Evolutionary conservation across 352 stramenopile genomes (phyloP).

Genomic region (Pythium scleroteichum): DNA sequence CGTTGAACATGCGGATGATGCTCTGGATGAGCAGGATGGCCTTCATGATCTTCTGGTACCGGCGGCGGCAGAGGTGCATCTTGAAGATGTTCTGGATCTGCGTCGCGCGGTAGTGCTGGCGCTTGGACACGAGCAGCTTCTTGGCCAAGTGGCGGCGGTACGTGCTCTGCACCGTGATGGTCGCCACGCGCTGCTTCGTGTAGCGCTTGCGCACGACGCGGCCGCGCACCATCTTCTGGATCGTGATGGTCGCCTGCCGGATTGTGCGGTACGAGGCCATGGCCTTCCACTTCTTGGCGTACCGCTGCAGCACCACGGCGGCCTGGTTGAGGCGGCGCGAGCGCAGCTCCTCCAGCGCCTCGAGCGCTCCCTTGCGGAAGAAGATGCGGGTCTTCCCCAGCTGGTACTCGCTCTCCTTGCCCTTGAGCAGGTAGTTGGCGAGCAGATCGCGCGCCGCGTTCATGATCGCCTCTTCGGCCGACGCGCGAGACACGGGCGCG

Average conservation of each 20-base stretch:
- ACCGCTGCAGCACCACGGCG: slow-evolving; percentile 80
- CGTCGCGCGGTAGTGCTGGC: slow-evolving; percentile 66
- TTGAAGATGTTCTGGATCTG: slow-evolving; percentile 87
- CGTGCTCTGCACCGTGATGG: slow-evolving; percentile 67
- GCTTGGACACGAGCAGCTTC: slow-evolving; percentile 58
- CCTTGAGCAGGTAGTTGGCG: slow-evolving; percentile 55
- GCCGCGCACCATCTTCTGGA: slow-evolving; percentile 62
- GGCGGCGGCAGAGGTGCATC: slow-evolving; percentile 66
- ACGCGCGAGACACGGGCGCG: slow-evolving; percentile 36
- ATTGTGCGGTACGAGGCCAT: slow-evolving; percentile 60
- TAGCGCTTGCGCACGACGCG: slow-evolving; percentile 48
- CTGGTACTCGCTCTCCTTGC: slow-evolving; percentile 71
- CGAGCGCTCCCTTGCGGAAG: slow-evolving; percentile 91
- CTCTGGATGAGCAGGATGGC: slow-evolving; percentile 78
- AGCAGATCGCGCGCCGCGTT: slow-evolving; percentile 56
- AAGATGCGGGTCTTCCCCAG: slow-evolving; percentile 93
- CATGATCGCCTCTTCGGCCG: slow-evolving; percentile 44
- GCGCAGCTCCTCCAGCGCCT: slow-evolving; percentile 88
- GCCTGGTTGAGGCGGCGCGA: slow-evolving; percentile 78
- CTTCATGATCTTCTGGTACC: slow-evolving; percentile 71
- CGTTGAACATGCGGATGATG: slow-evolving; percentile 81
- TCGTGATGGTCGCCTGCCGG: slow-evolving; percentile 54
- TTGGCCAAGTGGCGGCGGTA: slow-evolving; percentile 62
- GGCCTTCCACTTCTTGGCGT: slow-evolving; percentile 81
- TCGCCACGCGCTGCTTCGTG: slow-evolving; percentile 58